Evolutionary conservation across 73 alveolate genomes (phyloP).

Genomic region (Diophrys appendiculata): DNA sequence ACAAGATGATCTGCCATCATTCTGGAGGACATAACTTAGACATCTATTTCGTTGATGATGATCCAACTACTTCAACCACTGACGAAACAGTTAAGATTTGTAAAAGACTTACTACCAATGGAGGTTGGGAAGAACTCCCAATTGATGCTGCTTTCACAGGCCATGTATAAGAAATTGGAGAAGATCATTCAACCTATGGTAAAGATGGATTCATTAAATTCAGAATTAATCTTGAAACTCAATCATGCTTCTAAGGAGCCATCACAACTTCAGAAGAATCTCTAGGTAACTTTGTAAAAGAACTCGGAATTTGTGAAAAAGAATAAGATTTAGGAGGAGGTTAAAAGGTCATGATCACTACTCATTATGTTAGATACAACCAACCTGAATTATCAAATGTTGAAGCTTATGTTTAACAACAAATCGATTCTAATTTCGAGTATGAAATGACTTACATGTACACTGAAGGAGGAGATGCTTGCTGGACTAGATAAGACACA

Average conservation of each 20-base stretch:
- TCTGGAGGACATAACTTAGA: not conserved
- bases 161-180: not conserved
- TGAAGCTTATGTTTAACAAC: too few relatives aligned
- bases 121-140: not conserved
- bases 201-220: not conserved
- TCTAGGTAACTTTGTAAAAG: not conserved
- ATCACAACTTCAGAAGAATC: not conserved
- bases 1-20: not conserved
- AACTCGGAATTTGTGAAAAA: not conserved
- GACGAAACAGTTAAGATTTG: not conserved
- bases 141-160: not conserved
- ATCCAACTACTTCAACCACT: not conserved
- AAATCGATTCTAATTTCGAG: too few relatives aligned
- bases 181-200: not conserved
- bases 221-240: not conserved
- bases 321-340: not conserved
- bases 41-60: not conserved
- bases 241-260: not conserved
- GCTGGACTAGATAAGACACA: too few relatives aligned
- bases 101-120: not conserved
- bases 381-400: too few relatives aligned
- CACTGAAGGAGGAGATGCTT: too few relatives aligned
- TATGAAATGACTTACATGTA: too few relatives aligned
- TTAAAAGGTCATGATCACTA: too few relatives aligned
- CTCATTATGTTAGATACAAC: too few relatives aligned